Evolutionary conservation across 805 yeast genomes (phyloP), one percentile per base, ranked within the genome.

Genomic region (Metschnikowia lochheadii): DNA sequence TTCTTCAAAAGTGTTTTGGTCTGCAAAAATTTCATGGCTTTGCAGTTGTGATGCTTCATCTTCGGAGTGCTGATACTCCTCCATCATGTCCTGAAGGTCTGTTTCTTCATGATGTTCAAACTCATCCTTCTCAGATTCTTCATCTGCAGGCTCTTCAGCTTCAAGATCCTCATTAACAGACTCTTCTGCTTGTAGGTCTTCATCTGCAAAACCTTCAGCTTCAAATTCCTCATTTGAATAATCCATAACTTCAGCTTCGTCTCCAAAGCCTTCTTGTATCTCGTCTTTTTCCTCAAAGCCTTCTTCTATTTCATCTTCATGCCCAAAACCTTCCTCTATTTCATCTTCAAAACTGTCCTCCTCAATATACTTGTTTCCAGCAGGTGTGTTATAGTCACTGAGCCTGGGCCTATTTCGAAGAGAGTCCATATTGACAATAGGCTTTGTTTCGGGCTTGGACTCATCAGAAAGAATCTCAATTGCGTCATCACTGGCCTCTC

Each of bases 391-490:
- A 33, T 33, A 21, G 44, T 41, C 44, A 32, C 21, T n/a, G 20
- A 33, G 38, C 11, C 31, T 32, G 17, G 37, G 45, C 20, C 31
- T 42, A 7, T 21, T 13, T 15, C 14, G 44, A 6, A 42, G 31
- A 33, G 14, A 18, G 8, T 17, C 18, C 26, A 11, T n/a, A 14
- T 11, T 34, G 29, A 31, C 26, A 26, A 15, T 26, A 2, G 36
- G 17, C 14, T 35, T 23, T 14, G 34, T 11, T 6, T 35, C 34
- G n/a, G 20, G 40, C 34, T 34, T 41, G 2, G 51, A 47, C 14
- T 51, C 53, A 20, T 52, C 56, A 7, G 53, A 49, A 15, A 52
- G 33, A 17, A 53, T 51, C 31, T 55, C 58, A 1, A 54, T 52
- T 8, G 49, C 42, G 33, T 55, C 60, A 15, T 54, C 59, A 5